phyloP scores from a whole-genome alignment of 768 basidiomycete species.

The Tricholomella constricta region DNA sequence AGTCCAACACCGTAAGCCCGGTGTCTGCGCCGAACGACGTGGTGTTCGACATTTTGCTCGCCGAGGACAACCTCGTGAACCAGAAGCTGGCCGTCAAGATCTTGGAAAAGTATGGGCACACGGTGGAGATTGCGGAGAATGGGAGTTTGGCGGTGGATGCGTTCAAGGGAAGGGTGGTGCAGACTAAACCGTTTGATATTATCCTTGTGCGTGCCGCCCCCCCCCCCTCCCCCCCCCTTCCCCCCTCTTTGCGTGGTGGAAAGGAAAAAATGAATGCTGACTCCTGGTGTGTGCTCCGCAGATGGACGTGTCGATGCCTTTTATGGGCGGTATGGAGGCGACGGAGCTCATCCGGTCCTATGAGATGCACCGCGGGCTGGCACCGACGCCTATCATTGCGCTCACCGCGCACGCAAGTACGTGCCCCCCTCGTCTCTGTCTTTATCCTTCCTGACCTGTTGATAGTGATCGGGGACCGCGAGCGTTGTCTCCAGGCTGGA shows the following conservation, averaged over 20 bases:
- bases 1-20: conserved; percentile 91
- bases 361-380: conserved; percentile 64
- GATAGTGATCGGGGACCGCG: conserved; percentile 79
- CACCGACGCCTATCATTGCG: conserved; percentile 90
- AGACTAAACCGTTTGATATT: conserved; percentile 82
- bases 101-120: conserved; percentile 93
- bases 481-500: conserved; percentile 50
- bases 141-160: conserved; percentile 92
- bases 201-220: conserved; percentile 67
- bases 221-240: no score
- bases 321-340: conserved; percentile 99
- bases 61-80: conserved; percentile 96
- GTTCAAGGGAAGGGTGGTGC: conserved; percentile 76
- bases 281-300: conserved; percentile 28
- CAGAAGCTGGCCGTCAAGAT: conserved; percentile 97
- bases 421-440: conserved; percentile 34
- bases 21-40: conserved; percentile 85
- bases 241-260: no score
- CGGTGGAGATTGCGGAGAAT: conserved; percentile 97
- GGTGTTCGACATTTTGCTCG: conserved; percentile 89
- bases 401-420: conserved; percentile 95
- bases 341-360: conserved; percentile 89
- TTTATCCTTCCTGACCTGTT: not conserved
- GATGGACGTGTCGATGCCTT: conserved; percentile 99
- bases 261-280: no score